Conservation (phyloP, 352 stramenopile genomes). For the Saprolegnia diclina region DNA sequence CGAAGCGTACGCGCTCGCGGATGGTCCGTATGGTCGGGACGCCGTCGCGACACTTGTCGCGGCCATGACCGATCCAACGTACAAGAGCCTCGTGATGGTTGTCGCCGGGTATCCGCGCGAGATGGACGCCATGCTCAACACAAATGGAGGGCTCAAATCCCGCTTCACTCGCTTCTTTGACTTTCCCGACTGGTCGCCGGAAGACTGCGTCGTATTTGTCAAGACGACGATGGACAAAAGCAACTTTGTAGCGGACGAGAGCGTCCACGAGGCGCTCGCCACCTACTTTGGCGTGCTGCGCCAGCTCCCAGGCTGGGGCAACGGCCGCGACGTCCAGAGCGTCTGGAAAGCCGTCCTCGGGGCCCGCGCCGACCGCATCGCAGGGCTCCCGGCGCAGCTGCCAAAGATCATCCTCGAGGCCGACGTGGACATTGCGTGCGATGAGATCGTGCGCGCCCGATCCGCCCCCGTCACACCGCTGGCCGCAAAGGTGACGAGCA, state of each 20-base stretch:
- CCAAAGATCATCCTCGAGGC: slow-evolving; percentile 40
- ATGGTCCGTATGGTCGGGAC: slow-evolving; percentile 73
- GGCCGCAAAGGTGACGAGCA: slow-evolving; percentile 4
- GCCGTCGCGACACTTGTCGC: slow-evolving; percentile 87
- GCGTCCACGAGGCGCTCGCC: slow-evolving; percentile 31
- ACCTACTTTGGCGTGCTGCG: slow-evolving; percentile 41
- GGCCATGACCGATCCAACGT: slow-evolving; percentile 80
- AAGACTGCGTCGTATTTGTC: slow-evolving; percentile 72
- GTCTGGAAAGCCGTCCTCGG: slow-evolving; percentile 61
- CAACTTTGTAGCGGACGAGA: slow-evolving; percentile 36
- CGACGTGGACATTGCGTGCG: slow-evolving; percentile 40
- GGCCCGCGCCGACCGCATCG: slow-evolving; percentile 57
- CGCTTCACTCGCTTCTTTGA: slow-evolving; percentile 85
- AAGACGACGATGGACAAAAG: slow-evolving; percentile 39
- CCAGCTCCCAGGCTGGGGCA: slow-evolving; percentile 54
- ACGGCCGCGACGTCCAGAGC: slow-evolving; percentile 60
- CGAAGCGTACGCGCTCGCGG: slow-evolving; percentile 88
- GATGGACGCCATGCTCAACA: slow-evolving; percentile 85
- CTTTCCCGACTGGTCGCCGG: slow-evolving; percentile 82
- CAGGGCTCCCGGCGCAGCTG: slow-evolving; percentile 35
- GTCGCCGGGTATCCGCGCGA: slow-evolving; percentile 86
- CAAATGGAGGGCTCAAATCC: slow-evolving; percentile 87
- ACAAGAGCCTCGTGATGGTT: slow-evolving; percentile 84
- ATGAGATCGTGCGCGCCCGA: slow-evolving; percentile 36
- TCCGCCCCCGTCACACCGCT: slow-evolving; percentile 30